phyloP scores from a whole-genome alignment of 345 rosid species.

The Lepidium africanum region DNA sequence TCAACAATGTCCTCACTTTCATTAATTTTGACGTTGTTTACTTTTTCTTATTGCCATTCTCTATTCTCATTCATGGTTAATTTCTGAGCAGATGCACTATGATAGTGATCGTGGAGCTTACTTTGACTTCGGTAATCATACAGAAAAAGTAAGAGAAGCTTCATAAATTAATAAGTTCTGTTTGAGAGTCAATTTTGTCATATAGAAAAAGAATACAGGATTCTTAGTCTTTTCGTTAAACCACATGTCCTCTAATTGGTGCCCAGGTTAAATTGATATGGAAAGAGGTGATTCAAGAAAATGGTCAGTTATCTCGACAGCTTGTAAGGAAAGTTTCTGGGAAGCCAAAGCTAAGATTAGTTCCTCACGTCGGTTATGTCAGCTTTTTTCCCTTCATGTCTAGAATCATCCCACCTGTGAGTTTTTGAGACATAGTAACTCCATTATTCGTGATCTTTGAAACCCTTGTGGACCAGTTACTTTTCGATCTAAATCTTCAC shows the following conservation, averaged over 20 bases:
- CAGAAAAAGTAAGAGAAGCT: conserved; percentile 67
- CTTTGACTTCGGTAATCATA: conserved; percentile 89
- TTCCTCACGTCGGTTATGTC: conserved; percentile 88
- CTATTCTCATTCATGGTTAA: background rate
- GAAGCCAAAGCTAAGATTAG: conserved; percentile 56
- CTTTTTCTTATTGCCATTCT: background rate
- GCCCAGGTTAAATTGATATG: conserved; percentile 72
- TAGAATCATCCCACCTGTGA: conserved; percentile 83
- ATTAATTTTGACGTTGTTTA: background rate
- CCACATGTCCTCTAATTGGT: background rate
- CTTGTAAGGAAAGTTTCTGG: conserved; percentile 66
- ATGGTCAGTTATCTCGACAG: conserved; percentile 50
- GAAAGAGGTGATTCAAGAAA: conserved; percentile 53
- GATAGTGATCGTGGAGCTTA: conserved; percentile 72
- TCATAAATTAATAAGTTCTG: background rate
- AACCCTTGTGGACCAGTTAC: background rate
- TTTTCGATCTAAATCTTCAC: background rate
- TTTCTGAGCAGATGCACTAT: conserved; percentile 66
- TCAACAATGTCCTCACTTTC: background rate
- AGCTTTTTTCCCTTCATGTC: conserved; percentile 92
- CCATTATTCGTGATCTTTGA: background rate
- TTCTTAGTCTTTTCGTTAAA: background rate
- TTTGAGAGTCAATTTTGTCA: background rate
- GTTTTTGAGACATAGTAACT: conserved; percentile 22
- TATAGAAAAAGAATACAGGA: background rate